Conservation (phyloP, 805 yeast species). For the Starmerella riodocensis region DNA sequence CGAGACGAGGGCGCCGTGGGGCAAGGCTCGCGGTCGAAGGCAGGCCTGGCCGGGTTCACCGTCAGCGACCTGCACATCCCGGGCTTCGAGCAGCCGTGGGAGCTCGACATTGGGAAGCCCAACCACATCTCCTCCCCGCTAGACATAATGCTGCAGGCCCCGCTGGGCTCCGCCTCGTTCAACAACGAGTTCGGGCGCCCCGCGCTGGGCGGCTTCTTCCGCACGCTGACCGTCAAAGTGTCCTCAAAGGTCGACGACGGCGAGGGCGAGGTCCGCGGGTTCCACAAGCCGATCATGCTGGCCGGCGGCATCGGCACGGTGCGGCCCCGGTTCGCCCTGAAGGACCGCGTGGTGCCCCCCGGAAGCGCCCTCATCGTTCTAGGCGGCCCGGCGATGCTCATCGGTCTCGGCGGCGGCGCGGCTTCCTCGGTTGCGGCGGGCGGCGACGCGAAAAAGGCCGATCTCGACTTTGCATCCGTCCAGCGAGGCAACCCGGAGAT, state of each 20-base stretch:
- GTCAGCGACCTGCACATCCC: slow-evolving; percentile 88
- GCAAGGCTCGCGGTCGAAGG: slow-evolving; percentile 92
- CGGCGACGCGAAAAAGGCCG: slow-evolving; percentile 57
- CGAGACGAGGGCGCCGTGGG: slow-evolving; percentile 99
- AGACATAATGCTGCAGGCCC: slow-evolving; percentile 94
- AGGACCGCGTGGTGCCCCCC: slow-evolving; percentile 77
- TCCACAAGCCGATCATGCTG: slow-evolving; percentile 97
- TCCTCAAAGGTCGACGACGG: slow-evolving; percentile 40
- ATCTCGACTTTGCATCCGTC: slow-evolving; percentile 93
- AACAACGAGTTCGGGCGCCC: slow-evolving; percentile 99
- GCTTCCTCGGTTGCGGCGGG: slow-evolving; percentile 96
- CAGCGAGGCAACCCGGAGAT: slow-evolving; percentile 99
- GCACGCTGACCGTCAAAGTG: slow-evolving; percentile 80
- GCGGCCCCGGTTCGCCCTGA: slow-evolving; percentile 82
- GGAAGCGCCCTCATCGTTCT: slow-evolving; percentile 83
- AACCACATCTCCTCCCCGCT: slow-evolving; percentile 81
- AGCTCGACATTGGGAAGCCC: slow-evolving; percentile 78
- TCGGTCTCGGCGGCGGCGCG: slow-evolving; percentile 99
- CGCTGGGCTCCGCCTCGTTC: slow-evolving; percentile 94
- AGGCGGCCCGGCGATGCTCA: slow-evolving; percentile 96
- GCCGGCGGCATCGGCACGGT: slow-evolving; percentile 99
- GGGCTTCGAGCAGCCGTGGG: slow-evolving; percentile 86
- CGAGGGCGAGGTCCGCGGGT: slow-evolving; percentile 67
- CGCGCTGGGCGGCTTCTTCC: slow-evolving; percentile 87
- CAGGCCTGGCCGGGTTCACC: slow-evolving; percentile 87